Evolutionary conservation across 345 rosid species (phyloP).

Genomic region (Clausena lansium): DNA sequence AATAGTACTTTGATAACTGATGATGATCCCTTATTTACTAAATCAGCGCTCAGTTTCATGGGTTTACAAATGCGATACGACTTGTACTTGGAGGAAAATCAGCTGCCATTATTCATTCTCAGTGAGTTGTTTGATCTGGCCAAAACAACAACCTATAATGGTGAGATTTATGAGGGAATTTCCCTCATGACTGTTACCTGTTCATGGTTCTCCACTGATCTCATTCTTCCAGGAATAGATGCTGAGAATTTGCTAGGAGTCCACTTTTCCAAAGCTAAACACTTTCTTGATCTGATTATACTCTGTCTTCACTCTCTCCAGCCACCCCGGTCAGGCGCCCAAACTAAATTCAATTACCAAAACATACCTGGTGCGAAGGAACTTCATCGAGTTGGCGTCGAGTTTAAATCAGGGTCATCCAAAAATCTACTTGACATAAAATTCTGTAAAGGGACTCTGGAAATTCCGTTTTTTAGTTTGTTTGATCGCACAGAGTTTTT

Average conservation of each 20-base stretch:
- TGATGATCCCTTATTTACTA: background rate
- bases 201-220: background rate
- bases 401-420: background rate
- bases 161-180: background rate
- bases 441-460: background rate
- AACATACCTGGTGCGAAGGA: background rate
- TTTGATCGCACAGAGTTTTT: background rate
- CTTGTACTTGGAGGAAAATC: slow-evolving; percentile 28
- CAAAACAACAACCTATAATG: background rate
- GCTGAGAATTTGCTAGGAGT: background rate
- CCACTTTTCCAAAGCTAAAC: background rate
- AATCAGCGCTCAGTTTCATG: background rate
- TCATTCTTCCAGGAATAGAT: accelerated
- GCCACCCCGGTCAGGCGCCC: background rate
- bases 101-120: slow-evolving; percentile 27
- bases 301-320: background rate
- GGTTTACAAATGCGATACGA: slow-evolving; percentile 15
- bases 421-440: background rate
- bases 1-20: accelerated
- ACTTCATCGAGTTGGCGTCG: background rate
- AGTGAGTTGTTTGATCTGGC: slow-evolving; percentile 1
- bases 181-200: background rate
- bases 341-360: background rate
- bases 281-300: background rate
- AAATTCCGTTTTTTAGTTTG: background rate